Conservation (phyloP, 768 basidiomycete species). For the Baorangia bicolor region DNA sequence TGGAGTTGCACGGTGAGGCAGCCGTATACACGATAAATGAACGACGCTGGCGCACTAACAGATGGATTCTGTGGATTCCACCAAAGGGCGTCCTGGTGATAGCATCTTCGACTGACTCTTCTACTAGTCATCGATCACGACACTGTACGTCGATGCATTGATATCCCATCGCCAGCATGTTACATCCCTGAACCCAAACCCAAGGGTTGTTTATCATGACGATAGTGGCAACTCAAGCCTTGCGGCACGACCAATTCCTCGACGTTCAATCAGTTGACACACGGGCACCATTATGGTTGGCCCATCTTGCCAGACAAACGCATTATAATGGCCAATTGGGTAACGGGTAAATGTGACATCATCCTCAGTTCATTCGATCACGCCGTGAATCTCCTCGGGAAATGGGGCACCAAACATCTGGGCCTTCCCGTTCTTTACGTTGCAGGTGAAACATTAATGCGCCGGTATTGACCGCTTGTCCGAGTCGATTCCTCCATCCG, state of each 20-base stretch:
- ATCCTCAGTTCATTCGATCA: neutral
- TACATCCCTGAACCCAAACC: constrained; percentile 10
- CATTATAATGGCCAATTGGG: neutral
- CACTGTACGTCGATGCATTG: neutral
- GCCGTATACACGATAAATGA: no score
- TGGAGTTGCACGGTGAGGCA: neutral
- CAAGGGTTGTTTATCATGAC: neutral
- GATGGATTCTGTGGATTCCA: neutral
- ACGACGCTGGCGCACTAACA: neutral
- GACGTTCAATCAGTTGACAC: neutral
- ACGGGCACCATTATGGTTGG: no score
- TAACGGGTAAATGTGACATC: neutral
- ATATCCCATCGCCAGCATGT: neutral
- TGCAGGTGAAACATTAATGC: neutral
- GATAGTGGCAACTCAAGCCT: neutral
- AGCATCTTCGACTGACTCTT: neutral
- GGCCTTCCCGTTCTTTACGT: constrained; percentile 45
- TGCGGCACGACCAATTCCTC: neutral
- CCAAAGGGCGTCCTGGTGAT: neutral
- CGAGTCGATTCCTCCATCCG: neutral
- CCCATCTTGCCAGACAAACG: constrained; percentile 38
- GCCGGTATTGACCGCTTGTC: neutral
- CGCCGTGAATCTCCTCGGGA: constrained; percentile 47
- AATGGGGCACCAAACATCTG: constrained; percentile 47
- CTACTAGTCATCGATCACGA: neutral